These are phyloP conservation scores for Naganishia randhawae DNA, from an alignment of 768 basidiomycete species.

Conservation along the genomic window DNA sequence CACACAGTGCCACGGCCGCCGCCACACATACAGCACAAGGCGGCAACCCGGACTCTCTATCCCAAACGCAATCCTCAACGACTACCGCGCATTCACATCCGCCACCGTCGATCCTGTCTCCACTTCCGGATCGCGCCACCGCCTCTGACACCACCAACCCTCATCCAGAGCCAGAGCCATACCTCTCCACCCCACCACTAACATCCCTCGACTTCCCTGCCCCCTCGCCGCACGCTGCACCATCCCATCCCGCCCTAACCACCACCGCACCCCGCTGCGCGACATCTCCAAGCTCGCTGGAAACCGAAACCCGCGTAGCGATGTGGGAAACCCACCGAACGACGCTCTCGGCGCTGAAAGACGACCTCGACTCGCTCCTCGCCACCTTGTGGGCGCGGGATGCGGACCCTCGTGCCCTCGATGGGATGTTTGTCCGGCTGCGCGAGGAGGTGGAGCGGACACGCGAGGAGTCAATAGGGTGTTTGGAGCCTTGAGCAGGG, in stretches of 20 bases:
- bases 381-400: constrained; percentile 14
- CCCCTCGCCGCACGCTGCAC: background rate
- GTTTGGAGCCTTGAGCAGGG: too few species aligned
- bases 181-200: too few species aligned
- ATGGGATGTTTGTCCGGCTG: constrained; percentile 8
- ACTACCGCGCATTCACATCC: too few species aligned
- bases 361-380: background rate
- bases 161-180: too few species aligned
- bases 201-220: background rate
- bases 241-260: background rate
- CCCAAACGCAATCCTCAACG: too few species aligned
- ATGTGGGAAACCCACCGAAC: background rate
- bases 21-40: background rate
- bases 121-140: too few species aligned
- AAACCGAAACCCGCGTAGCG: background rate
- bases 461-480: too few species aligned
- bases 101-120: too few species aligned
- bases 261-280: too few species aligned
- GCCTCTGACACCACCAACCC: too few species aligned
- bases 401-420: constrained; percentile 1
- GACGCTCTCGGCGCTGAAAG: background rate
- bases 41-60: background rate
- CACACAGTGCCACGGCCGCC: background rate
- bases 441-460: constrained; percentile 18
- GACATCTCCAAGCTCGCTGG: too few species aligned